Conservation (phyloP, 2,329 filamentous ascomycete genomes). For the Xylaria multiplex region DNA sequence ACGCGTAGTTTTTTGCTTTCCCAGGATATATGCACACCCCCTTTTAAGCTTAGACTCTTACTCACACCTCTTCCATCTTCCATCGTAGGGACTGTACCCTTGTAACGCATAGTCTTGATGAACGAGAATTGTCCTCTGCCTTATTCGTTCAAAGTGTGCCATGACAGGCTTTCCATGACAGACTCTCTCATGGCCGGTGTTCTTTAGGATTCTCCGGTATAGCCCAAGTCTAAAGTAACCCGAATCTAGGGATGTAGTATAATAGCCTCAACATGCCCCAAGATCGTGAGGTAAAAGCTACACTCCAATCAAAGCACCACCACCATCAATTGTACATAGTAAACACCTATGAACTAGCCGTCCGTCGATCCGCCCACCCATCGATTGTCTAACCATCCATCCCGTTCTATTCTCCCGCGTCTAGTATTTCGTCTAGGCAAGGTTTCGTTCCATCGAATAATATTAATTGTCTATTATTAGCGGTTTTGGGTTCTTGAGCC, state of each 20-base stretch:
- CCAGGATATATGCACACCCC: conserved; percentile 2
- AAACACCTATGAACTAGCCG: conserved; percentile 29
- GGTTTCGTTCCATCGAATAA: conserved; percentile 33
- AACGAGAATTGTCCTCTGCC: not conserved
- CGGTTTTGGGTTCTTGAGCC: conserved; percentile 40
- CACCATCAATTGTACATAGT: conserved; percentile 32
- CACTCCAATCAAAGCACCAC: conserved; percentile 21
- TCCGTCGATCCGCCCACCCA: conserved; percentile 46
- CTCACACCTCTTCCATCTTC: not conserved
- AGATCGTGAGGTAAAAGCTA: not conserved
- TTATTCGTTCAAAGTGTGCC: not conserved
- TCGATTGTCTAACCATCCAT: conserved; percentile 29
- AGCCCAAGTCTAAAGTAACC: not conserved
- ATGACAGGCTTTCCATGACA: not conserved
- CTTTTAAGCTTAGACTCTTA: not conserved
- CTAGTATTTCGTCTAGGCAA: conserved; percentile 16
- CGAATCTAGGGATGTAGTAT: not conserved
- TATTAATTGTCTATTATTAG: conserved; percentile 40
- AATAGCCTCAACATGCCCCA: not conserved
- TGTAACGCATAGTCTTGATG: not conserved
- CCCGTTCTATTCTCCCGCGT: conserved; percentile 34
- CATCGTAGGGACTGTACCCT: not conserved
- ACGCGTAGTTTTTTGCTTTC: conserved; percentile 6
- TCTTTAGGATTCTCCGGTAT: not conserved
- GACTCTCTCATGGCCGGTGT: too few relatives aligned